Evolutionary conservation across 2,329 filamentous ascomycete genomes (phyloP).

Genomic region (Cladophialophora yegresii): DNA sequence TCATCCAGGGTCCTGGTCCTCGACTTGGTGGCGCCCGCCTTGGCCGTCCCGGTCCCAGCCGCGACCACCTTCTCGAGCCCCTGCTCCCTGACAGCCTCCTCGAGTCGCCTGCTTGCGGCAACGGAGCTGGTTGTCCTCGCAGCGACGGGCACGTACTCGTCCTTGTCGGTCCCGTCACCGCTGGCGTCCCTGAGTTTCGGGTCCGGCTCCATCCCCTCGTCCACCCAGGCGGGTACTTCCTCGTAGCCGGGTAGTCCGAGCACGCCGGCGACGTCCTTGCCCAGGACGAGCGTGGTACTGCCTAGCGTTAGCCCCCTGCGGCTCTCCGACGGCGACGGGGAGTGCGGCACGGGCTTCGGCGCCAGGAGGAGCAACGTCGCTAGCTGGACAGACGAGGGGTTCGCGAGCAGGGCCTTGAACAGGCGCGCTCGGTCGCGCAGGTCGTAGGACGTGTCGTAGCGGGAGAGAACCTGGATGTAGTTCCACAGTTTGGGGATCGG

Average conservation of each 20-base stretch:
- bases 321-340: constrained; percentile 82
- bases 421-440: constrained; percentile 87
- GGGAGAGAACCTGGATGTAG: constrained; percentile 78
- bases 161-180: constrained; percentile 42
- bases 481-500: constrained; percentile 77
- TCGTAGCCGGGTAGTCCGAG: constrained; percentile 79
- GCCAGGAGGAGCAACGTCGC: constrained; percentile 88
- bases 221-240: constrained; percentile 80
- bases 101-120: constrained; percentile 48
- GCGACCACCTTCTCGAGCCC: constrained; percentile 39
- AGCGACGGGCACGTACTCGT: constrained; percentile 39
- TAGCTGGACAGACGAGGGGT: constrained; percentile 74
- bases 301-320: constrained; percentile 77
- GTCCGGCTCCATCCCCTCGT: constrained; percentile 76
- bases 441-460: constrained; percentile 94
- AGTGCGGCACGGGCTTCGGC: constrained; percentile 89
- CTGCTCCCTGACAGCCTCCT: constrained; percentile 49
- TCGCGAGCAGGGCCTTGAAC: constrained; percentile 79
- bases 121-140: constrained; percentile 39
- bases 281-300: constrained; percentile 81
- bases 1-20: constrained; percentile 93
- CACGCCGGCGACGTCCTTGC: constrained; percentile 66
- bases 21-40: constrained; percentile 51
- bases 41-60: constrained; percentile 31
- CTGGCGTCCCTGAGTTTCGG: constrained; percentile 67